Percentiles rank a stretch among this genome's conserved stretches.
phyloP scores from a whole-genome alignment of 192 early-diverging fungal genomes.

The Mortierella alpina region DNA sequence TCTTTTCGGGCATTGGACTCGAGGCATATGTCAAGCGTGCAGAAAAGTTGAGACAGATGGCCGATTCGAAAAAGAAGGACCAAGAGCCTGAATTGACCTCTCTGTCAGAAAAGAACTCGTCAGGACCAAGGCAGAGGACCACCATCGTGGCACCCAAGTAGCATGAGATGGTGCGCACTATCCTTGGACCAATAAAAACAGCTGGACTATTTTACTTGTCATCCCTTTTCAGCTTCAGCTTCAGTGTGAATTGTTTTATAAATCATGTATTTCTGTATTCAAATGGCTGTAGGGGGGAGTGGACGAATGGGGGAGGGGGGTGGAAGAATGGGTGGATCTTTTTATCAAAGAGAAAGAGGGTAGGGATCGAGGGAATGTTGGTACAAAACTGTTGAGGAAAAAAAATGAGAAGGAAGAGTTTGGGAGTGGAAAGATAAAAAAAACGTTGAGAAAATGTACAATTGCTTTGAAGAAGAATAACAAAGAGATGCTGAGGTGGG shows the following conservation, averaged over 20 bases:
- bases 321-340: too few species aligned
- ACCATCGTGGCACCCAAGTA: slow-evolving; percentile 37
- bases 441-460: slow-evolving; percentile 6
- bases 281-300: too few species aligned
- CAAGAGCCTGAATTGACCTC: too few species aligned
- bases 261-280: too few species aligned
- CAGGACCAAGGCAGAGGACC: slow-evolving; percentile 15
- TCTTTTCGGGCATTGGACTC: slow-evolving; percentile 88
- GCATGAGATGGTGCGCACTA: background rate
- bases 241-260: too few species aligned
- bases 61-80: slow-evolving; percentile 3
- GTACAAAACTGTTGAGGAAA: background rate
- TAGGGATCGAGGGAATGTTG: too few species aligned
- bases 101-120: background rate
- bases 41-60: slow-evolving; percentile 55
- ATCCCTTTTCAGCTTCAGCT: background rate
- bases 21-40: slow-evolving; percentile 79
- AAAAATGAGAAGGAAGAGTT: background rate
- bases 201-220: background rate
- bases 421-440: slow-evolving; percentile 1
- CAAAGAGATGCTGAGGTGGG: background rate
- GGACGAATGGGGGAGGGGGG: too few species aligned
- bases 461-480: background rate
- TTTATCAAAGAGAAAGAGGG: background rate
- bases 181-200: background rate